phyloP scores from a whole-genome alignment of 306 rosid genomes.

The Glycyrrhiza uralensis region DNA sequence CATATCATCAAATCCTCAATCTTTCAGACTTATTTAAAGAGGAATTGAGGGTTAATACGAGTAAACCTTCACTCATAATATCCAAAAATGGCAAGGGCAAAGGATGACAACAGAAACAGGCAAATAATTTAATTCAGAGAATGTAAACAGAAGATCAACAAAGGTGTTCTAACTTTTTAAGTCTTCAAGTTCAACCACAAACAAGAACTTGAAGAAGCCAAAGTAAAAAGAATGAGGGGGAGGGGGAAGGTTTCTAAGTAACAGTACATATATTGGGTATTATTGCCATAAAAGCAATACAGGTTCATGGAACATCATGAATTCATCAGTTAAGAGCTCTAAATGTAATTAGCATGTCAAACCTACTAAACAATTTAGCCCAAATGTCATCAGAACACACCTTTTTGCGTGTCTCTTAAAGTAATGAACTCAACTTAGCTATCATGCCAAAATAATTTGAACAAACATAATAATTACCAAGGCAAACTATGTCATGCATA shows the following conservation, averaged over 20 bases:
- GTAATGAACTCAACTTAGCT: not conserved
- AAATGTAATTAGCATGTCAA: not conserved
- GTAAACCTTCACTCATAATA: not conserved
- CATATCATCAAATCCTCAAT: not conserved
- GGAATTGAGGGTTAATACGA: not conserved
- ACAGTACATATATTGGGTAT: not conserved
- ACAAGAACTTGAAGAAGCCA: not conserved
- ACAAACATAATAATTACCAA: slow-evolving; percentile 5
- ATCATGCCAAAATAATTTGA: slow-evolving; percentile 1
- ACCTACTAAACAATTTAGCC: not conserved
- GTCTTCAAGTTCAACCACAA: not conserved
- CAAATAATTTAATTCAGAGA: not conserved
- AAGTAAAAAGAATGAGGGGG: not conserved
- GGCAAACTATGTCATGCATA: not conserved
- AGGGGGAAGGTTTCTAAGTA: not conserved
- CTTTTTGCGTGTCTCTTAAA: not conserved
- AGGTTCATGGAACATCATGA: not conserved
- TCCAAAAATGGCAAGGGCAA: not conserved
- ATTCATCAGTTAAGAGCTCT: not conserved
- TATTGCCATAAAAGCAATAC: not conserved
- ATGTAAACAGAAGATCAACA: not conserved
- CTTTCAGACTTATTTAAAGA: not conserved
- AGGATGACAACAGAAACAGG: not conserved
- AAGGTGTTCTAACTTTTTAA: not conserved
- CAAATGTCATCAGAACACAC: not conserved